Evolutionary conservation across 306 rosid genomes (phyloP).

Genomic region (Rosa chinensis): DNA sequence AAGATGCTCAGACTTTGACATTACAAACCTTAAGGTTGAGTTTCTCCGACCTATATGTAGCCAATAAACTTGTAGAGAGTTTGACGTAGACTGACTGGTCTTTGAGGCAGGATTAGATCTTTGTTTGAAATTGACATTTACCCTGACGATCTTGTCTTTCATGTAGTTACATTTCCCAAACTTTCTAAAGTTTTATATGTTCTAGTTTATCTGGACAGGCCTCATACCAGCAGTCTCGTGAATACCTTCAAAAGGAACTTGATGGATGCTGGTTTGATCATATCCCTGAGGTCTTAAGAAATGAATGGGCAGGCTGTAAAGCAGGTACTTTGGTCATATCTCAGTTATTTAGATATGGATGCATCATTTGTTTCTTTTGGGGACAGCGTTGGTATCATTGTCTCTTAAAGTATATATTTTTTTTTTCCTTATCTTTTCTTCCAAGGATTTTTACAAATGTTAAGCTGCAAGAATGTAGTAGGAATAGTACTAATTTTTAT

Average conservation of each 20-base stretch:
- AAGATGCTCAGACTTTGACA: background rate
- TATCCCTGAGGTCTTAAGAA: slow-evolving; percentile 61
- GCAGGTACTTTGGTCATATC: slow-evolving; percentile 41
- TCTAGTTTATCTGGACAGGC: slow-evolving; percentile 72
- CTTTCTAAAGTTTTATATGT: slow-evolving; percentile 72
- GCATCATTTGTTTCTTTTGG: background rate
- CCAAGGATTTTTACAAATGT: background rate
- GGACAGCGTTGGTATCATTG: background rate
- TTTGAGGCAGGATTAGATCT: background rate
- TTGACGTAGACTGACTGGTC: background rate
- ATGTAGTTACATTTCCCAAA: slow-evolving; percentile 15
- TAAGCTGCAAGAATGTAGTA: slow-evolving; percentile 1
- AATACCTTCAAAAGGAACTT: slow-evolving; percentile 56
- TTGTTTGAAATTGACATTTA: background rate
- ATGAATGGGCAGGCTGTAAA: slow-evolving; percentile 66
- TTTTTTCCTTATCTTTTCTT: background rate
- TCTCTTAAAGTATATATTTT: background rate
- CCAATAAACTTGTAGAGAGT: background rate
- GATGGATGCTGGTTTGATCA: slow-evolving; percentile 83
- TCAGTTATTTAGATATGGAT: background rate
- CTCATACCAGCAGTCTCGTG: slow-evolving; percentile 57
- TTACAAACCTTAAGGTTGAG: background rate
- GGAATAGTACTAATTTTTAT: background rate
- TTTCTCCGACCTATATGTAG: background rate
- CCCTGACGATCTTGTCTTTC: background rate